Evolutionary conservation across 23 red algal genomes (phyloP).

Genomic region (Rhodosorus marinus): DNA sequence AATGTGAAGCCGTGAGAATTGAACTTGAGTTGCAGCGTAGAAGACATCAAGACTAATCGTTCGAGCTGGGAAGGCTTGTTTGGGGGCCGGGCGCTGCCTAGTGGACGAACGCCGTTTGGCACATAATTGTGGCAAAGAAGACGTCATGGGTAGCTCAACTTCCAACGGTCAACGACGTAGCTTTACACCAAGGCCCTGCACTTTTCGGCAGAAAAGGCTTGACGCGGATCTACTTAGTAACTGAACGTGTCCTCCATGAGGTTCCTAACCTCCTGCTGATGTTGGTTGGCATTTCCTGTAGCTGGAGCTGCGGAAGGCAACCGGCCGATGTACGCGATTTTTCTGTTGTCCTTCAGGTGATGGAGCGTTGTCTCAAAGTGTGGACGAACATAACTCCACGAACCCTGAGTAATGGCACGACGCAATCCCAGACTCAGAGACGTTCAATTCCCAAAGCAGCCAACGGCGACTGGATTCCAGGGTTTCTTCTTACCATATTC

Average conservation of each 20-base stretch:
- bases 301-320: conserved; percentile 80
- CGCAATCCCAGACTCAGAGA: neutral
- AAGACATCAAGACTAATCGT: too few species aligned
- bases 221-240: neutral
- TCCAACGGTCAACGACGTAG: too few species aligned
- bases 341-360: conserved; percentile 15
- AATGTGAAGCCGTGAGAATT: too few species aligned
- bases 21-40: too few species aligned
- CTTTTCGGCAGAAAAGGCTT: neutral
- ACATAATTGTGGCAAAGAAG: too few species aligned
- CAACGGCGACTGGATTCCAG: neutral
- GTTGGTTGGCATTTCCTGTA: conserved; percentile 45
- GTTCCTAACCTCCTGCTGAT: conserved; percentile 48
- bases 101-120: too few species aligned
- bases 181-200: neutral
- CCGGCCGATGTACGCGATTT: conserved; percentile 61
- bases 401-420: conserved; percentile 24
- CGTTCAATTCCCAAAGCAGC: neutral
- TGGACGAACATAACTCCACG: conserved; percentile 91
- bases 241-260: neutral
- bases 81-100: too few species aligned
- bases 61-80: too few species aligned
- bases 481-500: too few species aligned
- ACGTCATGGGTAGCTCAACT: too few species aligned
- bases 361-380: conserved; percentile 72